A percentile compares a stretch with the other conserved stretches of the same genome.
Evolutionary conservation across 1,284 basidiomycete genomes (phyloP).

Genomic region (Rhodotorula sp.): DNA sequence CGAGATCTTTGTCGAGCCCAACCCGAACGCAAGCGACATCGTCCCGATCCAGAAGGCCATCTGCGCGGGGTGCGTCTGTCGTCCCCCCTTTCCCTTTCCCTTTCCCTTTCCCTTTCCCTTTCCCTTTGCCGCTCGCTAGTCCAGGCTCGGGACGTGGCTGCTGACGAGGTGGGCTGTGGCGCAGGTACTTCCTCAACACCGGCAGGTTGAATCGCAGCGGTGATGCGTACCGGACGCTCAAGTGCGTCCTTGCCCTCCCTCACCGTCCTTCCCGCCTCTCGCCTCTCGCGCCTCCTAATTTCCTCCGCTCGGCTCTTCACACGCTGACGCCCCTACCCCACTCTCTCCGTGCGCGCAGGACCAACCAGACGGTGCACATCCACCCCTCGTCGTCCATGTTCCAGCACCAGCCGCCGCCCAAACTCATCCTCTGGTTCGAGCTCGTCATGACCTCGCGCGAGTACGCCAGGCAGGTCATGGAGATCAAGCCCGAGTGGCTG

Average conservation of each 20-base stretch:
- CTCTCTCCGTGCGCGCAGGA: constrained; percentile 62
- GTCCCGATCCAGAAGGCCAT: constrained; percentile 91
- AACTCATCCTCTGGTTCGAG: constrained; percentile 91
- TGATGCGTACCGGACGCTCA: constrained; percentile 48
- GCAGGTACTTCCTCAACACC: constrained; percentile 45
- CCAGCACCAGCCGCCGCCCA: constrained; percentile 90
- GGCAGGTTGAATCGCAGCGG: constrained; percentile 48
- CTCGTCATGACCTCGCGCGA: constrained; percentile 64
- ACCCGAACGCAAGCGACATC: constrained; percentile 87
- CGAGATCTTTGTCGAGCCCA: constrained; percentile 83
- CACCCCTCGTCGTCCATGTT: constrained; percentile 95
- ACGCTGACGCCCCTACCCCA: not conserved
- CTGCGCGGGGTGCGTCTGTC: constrained; percentile 74
- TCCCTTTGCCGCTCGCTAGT: no score
- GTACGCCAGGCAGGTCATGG: constrained; percentile 84
- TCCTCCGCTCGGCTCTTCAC: no score
- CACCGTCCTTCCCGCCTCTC: not conserved
- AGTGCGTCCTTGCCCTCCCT: constrained; percentile 25
- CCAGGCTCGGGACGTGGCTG: no score
- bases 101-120: no score
- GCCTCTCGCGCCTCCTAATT: no score
- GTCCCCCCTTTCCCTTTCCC: constrained; percentile 55
- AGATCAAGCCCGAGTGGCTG: constrained; percentile 92
- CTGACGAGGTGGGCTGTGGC: no score
- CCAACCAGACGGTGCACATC: constrained; percentile 91